Conservation (phyloP, 495 filamentous ascomycete species). For the Aspergillus avenaceus region DNA sequence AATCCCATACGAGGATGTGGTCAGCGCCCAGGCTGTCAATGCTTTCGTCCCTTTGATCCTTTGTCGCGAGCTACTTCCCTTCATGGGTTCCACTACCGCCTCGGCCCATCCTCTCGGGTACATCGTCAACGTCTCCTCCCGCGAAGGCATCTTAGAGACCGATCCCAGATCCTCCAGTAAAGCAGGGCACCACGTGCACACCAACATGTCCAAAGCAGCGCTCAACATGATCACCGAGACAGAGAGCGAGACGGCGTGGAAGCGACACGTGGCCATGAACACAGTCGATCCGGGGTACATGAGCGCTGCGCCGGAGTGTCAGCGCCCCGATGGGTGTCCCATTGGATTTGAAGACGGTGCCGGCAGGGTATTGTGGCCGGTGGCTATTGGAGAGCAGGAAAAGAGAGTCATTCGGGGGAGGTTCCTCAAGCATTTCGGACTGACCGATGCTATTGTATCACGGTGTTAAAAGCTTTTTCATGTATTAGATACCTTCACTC, state of each 20-base stretch:
- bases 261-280: constrained; percentile 39
- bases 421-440: constrained; percentile 44
- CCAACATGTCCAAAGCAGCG: constrained; percentile 49
- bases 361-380: constrained; percentile 41
- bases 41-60: constrained; percentile 46
- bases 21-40: constrained; percentile 43
- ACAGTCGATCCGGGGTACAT: constrained; percentile 48
- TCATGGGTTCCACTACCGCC: constrained; percentile 24
- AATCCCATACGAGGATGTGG: constrained; percentile 49
- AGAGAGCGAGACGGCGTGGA: constrained; percentile 34
- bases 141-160: constrained; percentile 40
- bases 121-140: constrained; percentile 46
- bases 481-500: background rate
- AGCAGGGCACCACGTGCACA: constrained; percentile 41
- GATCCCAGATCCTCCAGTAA: constrained; percentile 20
- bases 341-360: constrained; percentile 48
- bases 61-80: constrained; percentile 40
- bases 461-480: background rate
- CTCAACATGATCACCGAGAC: constrained; percentile 49
- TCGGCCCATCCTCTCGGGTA: constrained; percentile 21
- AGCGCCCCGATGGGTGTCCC: constrained; percentile 23
- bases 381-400: constrained; percentile 39
- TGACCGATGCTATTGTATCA: background rate
- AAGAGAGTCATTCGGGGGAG: constrained; percentile 31
- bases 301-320: constrained; percentile 41